phyloP scores from a whole-genome alignment of 495 filamentous ascomycete genomes.

The Penicillium canescens region DNA sequence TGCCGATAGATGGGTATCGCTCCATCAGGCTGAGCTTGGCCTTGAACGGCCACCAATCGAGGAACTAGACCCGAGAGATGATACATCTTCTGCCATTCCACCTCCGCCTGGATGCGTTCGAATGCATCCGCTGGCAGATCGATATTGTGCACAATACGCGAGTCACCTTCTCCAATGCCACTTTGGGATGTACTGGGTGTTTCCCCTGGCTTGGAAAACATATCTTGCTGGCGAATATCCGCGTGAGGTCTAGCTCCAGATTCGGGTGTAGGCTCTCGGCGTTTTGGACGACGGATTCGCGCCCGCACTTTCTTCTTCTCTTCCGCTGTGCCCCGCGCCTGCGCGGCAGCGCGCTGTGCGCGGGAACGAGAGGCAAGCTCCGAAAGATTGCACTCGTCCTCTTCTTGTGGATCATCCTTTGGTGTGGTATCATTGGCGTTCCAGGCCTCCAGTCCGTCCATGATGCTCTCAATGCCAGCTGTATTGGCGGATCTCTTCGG shows the following conservation, averaged over 20 bases:
- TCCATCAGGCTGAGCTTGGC: slow-evolving; percentile 66
- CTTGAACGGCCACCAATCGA: slow-evolving; percentile 90
- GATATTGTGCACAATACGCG: slow-evolving; percentile 69
- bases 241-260: slow-evolving; percentile 1
- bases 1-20: slow-evolving; percentile 91
- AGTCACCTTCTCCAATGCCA: slow-evolving; percentile 74
- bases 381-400: slow-evolving; percentile 20
- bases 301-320: slow-evolving; percentile 27
- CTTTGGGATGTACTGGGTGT: slow-evolving; percentile 37
- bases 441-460: slow-evolving; percentile 37
- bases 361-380: slow-evolving; percentile 23
- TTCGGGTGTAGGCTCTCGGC: slow-evolving; percentile 29
- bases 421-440: slow-evolving; percentile 7
- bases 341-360: slow-evolving; percentile 10
- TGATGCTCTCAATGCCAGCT: slow-evolving; percentile 38
- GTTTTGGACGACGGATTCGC: slow-evolving; percentile 34
- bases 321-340: slow-evolving; percentile 5
- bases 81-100: slow-evolving; percentile 89
- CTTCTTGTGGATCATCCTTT: slow-evolving; percentile 19
- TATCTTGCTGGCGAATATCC: neutral
- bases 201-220: neutral
- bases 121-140: slow-evolving; percentile 62
- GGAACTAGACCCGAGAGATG: slow-evolving; percentile 92
- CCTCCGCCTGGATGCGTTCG: slow-evolving; percentile 69
- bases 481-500: slow-evolving; percentile 20